Conservation (phyloP, 345 rosid genomes). For the Nephelium lappaceum region DNA sequence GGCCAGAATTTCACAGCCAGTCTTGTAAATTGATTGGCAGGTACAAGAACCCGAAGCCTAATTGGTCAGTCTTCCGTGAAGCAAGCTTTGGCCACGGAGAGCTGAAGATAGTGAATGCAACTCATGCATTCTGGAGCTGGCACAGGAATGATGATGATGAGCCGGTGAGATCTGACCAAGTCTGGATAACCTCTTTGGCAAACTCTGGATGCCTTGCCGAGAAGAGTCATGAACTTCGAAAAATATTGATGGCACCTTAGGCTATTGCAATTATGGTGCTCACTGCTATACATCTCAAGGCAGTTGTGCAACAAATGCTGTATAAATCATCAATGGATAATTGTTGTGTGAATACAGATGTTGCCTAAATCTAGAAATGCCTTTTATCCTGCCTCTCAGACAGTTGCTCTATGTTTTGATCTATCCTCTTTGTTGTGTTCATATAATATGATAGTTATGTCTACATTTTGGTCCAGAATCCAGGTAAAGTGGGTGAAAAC, state of each 20-base stretch:
- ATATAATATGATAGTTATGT: background rate
- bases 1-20: background rate
- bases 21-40: conserved; percentile 34
- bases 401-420: background rate
- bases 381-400: background rate
- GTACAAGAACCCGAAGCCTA: conserved; percentile 68
- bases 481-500: background rate
- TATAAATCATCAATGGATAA: conserved; percentile 8
- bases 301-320: background rate
- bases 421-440: background rate
- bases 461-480: too few species aligned
- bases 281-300: background rate
- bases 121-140: conserved; percentile 94
- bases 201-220: conserved; percentile 59
- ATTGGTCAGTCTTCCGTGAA: conserved; percentile 95
- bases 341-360: background rate
- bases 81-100: conserved; percentile 98
- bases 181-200: conserved; percentile 77
- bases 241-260: conserved; percentile 56
- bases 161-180: conserved; percentile 77
- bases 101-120: conserved; percentile 70
- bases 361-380: background rate
- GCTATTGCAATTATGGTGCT: background rate
- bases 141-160: conserved; percentile 97
- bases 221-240: conserved; percentile 43